Base-by-base conservation (phyloP, 1,139 yeast species). In the Taphrina flavorubra region DNA sequence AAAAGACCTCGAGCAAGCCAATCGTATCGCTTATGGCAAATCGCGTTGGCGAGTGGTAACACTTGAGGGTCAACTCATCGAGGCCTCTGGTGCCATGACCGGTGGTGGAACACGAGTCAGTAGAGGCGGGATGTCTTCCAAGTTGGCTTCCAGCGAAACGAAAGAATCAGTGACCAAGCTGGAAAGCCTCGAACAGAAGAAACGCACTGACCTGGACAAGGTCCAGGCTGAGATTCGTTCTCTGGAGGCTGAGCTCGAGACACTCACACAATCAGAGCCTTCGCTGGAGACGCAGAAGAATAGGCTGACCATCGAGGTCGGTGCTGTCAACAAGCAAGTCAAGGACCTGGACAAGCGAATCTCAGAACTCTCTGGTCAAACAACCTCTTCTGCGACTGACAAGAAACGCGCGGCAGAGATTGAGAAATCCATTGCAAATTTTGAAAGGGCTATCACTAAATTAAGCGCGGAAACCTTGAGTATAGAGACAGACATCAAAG, bases 71-170 rank as follows among this genome's bases (percentile, higher is more conserved):
- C 89, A 91, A 74, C 81, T 94, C 44, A 94, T 95, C 69, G 98
- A 92, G 75, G 86, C 89, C n/a, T 89, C 97, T 1, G 99, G 99
- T 78, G 90, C 98, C 1, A 88, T 95, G 89, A 87, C 96, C 65
- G 99, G 99, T 75, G 99, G 99, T 78, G 98, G 98, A 68, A 85
- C 84, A 61, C 81, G 83, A 59, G 86, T 85, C 16, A 82, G 85
- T 16, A 81, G 81, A 66, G 95, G 95, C 7, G 86, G 85, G 0
- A 87, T 89, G 94, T 53, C 69, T 34, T 70, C 61, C 61, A 75
- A 77, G 6, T 79, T 82, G 2, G 75, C 79, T 10, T 76, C 80
- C 1, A 76, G 76, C 4, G 67, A 63, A 34, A 78, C 88, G n/a
- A 86, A 84, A 46, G 86, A 84, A 39, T 92, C 88, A 68, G 83